These are phyloP conservation scores for Citrullus mucosospermus DNA, from an alignment of 306 rosid species.

Conservation along the genomic window DNA sequence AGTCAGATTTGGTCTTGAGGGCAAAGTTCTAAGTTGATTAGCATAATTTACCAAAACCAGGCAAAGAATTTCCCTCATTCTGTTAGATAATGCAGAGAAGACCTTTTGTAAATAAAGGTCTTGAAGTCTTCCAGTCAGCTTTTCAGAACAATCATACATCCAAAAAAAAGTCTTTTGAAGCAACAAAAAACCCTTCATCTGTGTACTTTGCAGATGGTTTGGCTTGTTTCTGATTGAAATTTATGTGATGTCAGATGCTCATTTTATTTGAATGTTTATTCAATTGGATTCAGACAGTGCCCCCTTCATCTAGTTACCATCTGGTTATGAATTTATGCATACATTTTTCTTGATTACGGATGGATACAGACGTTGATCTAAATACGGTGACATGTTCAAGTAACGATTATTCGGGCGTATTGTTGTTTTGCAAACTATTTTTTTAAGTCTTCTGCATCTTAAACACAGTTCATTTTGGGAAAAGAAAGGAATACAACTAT, in stretches of 20 bases:
- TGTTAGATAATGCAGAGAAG: conserved; percentile 33
- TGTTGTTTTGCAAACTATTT: neutral
- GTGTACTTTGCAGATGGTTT: neutral
- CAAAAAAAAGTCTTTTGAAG: conserved; percentile 1
- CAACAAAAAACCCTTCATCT: neutral
- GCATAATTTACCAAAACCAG: neutral
- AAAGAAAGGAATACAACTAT: neutral
- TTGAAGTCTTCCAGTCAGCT: conserved; percentile 17
- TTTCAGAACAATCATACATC: neutral
- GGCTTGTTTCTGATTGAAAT: neutral
- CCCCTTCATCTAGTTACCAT: neutral
- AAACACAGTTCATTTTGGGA: neutral
- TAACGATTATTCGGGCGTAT: neutral
- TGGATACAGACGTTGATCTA: neutral
- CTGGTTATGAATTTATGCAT: neutral
- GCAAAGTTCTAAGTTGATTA: neutral
- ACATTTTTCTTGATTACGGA: neutral
- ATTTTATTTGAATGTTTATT: conserved; percentile 12
- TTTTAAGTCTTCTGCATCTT: neutral
- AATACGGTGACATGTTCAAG: neutral
- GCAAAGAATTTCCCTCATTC: conserved; percentile 17
- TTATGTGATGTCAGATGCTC: conserved; percentile 5
- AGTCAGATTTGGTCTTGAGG: neutral
- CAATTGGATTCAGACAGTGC: neutral
- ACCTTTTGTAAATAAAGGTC: conserved; percentile 35